Evolutionary conservation across 2,329 filamentous ascomycete genomes (phyloP).

Genomic region (Didymella glomerata): DNA sequence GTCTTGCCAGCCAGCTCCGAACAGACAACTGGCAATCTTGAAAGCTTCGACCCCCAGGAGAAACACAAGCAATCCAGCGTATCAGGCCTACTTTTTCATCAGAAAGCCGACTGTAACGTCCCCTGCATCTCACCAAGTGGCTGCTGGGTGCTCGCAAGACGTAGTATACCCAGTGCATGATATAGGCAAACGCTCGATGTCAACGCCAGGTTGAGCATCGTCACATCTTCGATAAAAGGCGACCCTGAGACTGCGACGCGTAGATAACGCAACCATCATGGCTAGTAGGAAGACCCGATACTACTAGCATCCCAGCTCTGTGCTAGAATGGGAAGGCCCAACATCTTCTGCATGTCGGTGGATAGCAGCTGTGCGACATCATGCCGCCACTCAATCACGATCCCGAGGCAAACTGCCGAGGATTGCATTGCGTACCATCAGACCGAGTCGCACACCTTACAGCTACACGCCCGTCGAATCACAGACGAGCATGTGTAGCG

Average conservation of each 20-base stretch:
- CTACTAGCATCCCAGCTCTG: not conserved
- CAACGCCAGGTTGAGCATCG: not conserved
- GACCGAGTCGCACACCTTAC: not conserved
- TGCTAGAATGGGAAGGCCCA: not conserved
- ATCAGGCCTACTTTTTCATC: too few species aligned
- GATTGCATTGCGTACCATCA: not conserved
- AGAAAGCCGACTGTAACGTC: too few species aligned
- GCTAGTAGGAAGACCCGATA: not conserved
- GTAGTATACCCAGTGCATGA: not conserved
- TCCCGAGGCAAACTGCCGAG: not conserved
- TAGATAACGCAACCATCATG: not conserved
- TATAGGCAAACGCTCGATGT: not conserved
- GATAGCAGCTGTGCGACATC: not conserved
- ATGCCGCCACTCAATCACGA: constrained; percentile 1
- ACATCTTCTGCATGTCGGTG: not conserved
- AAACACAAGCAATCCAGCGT: too few species aligned
- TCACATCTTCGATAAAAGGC: not conserved
- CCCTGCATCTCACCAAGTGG: too few species aligned
- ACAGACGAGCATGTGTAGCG: not conserved
- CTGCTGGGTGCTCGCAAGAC: too few species aligned
- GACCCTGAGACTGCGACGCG: not conserved
- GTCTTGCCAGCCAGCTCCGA: too few species aligned
- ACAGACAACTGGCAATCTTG: too few species aligned
- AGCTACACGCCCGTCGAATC: not conserved
- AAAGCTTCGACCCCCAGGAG: too few species aligned